Base-by-base conservation (phyloP, 148 eudicot species). In the Silene conica region DNA sequence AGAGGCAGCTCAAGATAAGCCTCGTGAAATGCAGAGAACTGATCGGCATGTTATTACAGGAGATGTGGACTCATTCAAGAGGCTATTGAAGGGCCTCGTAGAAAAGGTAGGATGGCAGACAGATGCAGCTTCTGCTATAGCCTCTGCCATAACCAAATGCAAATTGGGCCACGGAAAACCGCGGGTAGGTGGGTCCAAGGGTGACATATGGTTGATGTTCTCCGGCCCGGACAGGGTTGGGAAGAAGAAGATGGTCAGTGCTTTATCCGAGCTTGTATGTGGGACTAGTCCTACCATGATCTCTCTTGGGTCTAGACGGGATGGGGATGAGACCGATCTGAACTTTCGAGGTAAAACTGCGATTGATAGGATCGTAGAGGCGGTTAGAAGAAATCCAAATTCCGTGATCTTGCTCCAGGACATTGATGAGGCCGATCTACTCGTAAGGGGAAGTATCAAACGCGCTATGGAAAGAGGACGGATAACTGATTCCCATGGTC, bases 51-150 rank as follows among this genome's bases (percentile, higher is more conserved):
- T 82, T 54, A 74, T 74, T 54, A 77, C 78, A 31, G 76, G 72
- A n/a, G 99, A 95, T 78, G 78, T 86, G 6, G 97, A 90, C 78
- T 82, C 86, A 1, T 95, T 79, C 81, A 95, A 95, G 84, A 86
- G 78, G 80, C 88, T 95, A 43, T 87, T 95, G 45, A 95, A 92
- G 84, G 92, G 91, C 50, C 83, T 95, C 26, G 83, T 81, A 73
- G 96, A 88, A 76, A 95, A 84, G 73, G 97, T 90, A 7, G 89
- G 92, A 87, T 95, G 99, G 99, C 99, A 95, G 79, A 83, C 80
- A 14, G 97, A 92, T 60, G 99, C 99, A 5, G 97, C 97, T 43
- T 83, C 94, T 23, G 81, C 81, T 8, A 84, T 92, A 34, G 97
- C 99, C 19, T 79, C 94, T 0, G 73, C 96, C 1, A 78, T 92